Conservation (phyloP, 805 yeast genomes). For the Spencermartinsiella europaea region DNA sequence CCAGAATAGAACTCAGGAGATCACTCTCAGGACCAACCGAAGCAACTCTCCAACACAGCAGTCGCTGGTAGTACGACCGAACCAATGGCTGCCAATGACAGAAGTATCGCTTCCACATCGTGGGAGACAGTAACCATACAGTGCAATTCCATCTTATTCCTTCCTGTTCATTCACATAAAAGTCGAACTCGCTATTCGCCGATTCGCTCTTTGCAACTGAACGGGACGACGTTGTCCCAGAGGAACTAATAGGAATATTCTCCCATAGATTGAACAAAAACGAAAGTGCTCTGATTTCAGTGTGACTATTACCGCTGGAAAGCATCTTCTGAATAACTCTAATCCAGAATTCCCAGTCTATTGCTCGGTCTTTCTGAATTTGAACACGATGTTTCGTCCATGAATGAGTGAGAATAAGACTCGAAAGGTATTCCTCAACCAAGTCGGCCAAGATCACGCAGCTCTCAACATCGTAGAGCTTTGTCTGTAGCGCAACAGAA, state of each 20-base stretch:
- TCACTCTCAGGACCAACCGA: conserved; percentile 28
- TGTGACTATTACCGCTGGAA: conserved; percentile 55
- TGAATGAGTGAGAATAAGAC: conserved; percentile 28
- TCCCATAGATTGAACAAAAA: conserved; percentile 74
- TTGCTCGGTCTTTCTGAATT: conserved; percentile 24
- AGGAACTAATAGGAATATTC: conserved; percentile 34
- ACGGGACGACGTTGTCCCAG: background rate
- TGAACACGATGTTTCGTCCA: conserved; percentile 23
- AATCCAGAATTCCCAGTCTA: conserved; percentile 79
- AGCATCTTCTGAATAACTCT: conserved; percentile 54
- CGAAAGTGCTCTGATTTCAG: conserved; percentile 58
- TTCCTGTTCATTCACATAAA: conserved; percentile 22
- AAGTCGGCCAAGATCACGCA: conserved; percentile 37
- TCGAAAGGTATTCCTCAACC: conserved; percentile 36
- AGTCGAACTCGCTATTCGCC: conserved; percentile 6
- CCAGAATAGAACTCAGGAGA: conserved; percentile 22
- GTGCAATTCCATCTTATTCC: conserved; percentile 47
- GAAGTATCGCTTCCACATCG: conserved; percentile 52
- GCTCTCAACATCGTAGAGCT: conserved; percentile 33
- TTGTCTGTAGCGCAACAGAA: conserved; percentile 30
- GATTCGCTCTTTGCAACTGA: conserved; percentile 2
- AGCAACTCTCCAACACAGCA: conserved; percentile 61
- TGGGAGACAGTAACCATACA: conserved; percentile 47
- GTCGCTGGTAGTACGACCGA: conserved; percentile 60
- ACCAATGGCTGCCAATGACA: conserved; percentile 79